Evolutionary conservation across 345 rosid species (phyloP), one percentile per base, ranked within the genome.

Genomic region (Boechera retrofracta): DNA sequence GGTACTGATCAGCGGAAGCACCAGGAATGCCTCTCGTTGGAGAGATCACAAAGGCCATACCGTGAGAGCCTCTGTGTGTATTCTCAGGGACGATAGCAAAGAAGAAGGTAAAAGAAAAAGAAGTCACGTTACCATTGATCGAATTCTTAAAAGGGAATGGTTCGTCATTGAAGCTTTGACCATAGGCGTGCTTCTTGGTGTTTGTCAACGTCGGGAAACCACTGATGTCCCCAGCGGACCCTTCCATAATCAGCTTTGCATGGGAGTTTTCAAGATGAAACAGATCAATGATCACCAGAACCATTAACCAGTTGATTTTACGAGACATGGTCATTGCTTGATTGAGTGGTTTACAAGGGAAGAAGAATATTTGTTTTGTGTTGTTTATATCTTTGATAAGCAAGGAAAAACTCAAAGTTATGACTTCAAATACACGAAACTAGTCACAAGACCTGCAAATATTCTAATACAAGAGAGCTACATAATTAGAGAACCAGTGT

Each of bases 11-110:
- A 0, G 79, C n/a, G 1, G 13, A 76, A 4, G 79, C 79, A 59
- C 6, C 29, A 0, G 62, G 77, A 8, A 85, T 18, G 2, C 79
- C 79, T 51, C 67, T 76, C 0, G 79, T 75, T 0, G 79, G 79
- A 28, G 79, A 75, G 62, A 75, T 58, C n/a, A 76, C 74, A 0
- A 75, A 75, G 51, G 79, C 79, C 73, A 75, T 75, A 15, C 79
- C 79, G 7, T 75, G 73, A 57, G 78, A 48, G 32, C 73, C 79
- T 36, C 26, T 28, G 39, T 67, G 0, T 7, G 0, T 35, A 11
- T 48, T 1, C 67, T 75, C 79, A 57, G 73, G 73, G 28, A 2
- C 73, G 0, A 75, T 75, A 16, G 67, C 79, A 26, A 75, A 75
- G 16, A 60, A 61, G 68, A 75, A 36, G 15, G 21, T 48, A 51